Conservation (phyloP, 73 alveolate genomes). For the Paramecium bursaria region DNA sequence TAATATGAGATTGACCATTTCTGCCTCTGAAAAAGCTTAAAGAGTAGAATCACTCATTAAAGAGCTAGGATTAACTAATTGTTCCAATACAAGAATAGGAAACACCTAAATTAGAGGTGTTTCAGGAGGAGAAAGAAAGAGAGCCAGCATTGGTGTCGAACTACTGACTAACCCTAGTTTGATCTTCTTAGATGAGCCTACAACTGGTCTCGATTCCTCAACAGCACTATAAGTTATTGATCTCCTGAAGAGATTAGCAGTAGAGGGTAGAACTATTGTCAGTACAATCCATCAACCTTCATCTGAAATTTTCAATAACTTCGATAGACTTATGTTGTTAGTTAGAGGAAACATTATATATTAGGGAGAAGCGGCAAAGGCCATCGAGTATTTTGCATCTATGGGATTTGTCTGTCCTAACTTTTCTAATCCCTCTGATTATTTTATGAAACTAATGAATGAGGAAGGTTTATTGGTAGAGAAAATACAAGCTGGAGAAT, state of each 20-base stretch:
- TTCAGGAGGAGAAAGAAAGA: constrained; percentile 90
- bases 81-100: constrained; percentile 85
- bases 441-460: constrained; percentile 69
- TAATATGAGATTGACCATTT: constrained; percentile 69
- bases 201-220: constrained; percentile 88
- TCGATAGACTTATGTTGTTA: constrained; percentile 79
- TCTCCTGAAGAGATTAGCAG: constrained; percentile 72
- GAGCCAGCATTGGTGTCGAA: constrained; percentile 90
- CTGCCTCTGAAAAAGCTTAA: constrained; percentile 65
- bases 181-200: constrained; percentile 90
- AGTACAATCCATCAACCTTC: constrained; percentile 87
- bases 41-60: constrained; percentile 79
- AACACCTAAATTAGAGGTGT: constrained; percentile 81
- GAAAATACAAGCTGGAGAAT: constrained; percentile 60
- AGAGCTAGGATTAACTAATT: constrained; percentile 78
- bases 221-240: constrained; percentile 81
- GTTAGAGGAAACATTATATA: constrained; percentile 83
- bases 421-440: constrained; percentile 84
- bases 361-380: constrained; percentile 77
- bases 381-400: constrained; percentile 74
- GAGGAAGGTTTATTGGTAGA: constrained; percentile 68
- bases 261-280: constrained; percentile 80
- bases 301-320: constrained; percentile 80
- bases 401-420: constrained; percentile 82
- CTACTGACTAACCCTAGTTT: constrained; percentile 85